These are phyloP conservation scores for Hymenoscyphus fraxineus DNA, from an alignment of 2,329 filamentous ascomycete genomes.

Conservation along the genomic window DNA sequence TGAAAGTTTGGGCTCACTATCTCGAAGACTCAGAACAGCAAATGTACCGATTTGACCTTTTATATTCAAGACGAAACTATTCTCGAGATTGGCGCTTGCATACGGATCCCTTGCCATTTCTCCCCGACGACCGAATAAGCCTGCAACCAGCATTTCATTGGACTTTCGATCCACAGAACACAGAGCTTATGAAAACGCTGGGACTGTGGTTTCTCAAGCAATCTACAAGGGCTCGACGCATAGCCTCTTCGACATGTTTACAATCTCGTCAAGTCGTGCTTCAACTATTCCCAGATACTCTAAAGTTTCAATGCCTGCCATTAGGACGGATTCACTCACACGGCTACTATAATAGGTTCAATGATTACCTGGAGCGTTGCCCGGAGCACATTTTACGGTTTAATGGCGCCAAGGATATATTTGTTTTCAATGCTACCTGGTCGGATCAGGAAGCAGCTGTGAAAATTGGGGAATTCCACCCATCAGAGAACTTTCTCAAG, in stretches of 20 bases:
- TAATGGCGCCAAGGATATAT: constrained; percentile 13
- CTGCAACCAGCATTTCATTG: neutral
- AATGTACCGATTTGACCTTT: constrained; percentile 4
- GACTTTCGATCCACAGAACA: neutral
- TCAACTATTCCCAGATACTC: constrained; percentile 10
- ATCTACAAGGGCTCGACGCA: constrained; percentile 2
- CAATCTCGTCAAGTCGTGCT: constrained; percentile 9
- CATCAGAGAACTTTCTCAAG: constrained; percentile 5
- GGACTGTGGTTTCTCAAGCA: neutral
- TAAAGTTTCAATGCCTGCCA: constrained; percentile 7
- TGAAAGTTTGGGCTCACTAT: neutral
- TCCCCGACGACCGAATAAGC: neutral
- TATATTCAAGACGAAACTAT: neutral
- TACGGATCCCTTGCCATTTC: neutral
- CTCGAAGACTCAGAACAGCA: constrained; percentile 1
- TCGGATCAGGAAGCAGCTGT: constrained; percentile 8
- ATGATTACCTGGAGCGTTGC: neutral
- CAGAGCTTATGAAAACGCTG: neutral
- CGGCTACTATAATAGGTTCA: too few relatives aligned
- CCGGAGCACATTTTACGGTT: constrained; percentile 12
- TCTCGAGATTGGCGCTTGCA: neutral
- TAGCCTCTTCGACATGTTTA: constrained; percentile 11
- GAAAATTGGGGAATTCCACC: neutral
- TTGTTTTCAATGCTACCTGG: constrained; percentile 9
- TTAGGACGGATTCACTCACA: too few relatives aligned